Evolutionary conservation across 1,139 yeast species (phyloP), one percentile per base, ranked within the genome.

Genomic region (Schizosaccharomyces versatilis): DNA sequence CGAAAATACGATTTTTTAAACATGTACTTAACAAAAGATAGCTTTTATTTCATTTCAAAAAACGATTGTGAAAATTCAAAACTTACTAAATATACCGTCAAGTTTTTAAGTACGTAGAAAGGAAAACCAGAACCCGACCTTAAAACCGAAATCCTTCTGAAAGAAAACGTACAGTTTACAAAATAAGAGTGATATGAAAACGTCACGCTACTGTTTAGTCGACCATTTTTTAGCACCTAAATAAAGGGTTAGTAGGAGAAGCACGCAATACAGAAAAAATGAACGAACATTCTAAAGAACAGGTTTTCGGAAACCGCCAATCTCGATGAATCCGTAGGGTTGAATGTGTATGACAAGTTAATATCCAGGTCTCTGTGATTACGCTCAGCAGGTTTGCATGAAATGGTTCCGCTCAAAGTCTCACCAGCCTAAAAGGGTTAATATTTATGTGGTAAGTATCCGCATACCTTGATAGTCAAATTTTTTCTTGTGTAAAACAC

Each of bases 401-500:
- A 76, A 59, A 90, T 71, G 44, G 71, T 71, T 53, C 97, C 94
- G 57, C 75, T 74, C 60, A 93, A 73, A 42, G 67, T 65, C 63
- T 90, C 98, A 57, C 90, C 95, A 61, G 75, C 73, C 65, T 44
- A 44, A 24, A 44, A 55, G 42, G 14, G 39, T 12, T 12, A 36
- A 36, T 19, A 8, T 36, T 19, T 9, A n/a, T 12, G 14, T 3
- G 15, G 36, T 12, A 8, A 6, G 36, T 36, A 56, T 42, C 15
- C 57, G 54, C 41, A 41, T 17, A 44, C 49, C 49, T 80, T 81
- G 61, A 85, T 71, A 65, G 81, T 83, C 61, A 88, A 70, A 40
- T 84, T 85, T 63, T 56, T 56, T 10, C 78, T 79, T 67, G 90
- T 75, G 69, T 90, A 93, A 70, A 93, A 86, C 1, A 90, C 94